Evolutionary conservation across 345 rosid genomes (phyloP).

Genomic region (Pelargonium nanum): DNA sequence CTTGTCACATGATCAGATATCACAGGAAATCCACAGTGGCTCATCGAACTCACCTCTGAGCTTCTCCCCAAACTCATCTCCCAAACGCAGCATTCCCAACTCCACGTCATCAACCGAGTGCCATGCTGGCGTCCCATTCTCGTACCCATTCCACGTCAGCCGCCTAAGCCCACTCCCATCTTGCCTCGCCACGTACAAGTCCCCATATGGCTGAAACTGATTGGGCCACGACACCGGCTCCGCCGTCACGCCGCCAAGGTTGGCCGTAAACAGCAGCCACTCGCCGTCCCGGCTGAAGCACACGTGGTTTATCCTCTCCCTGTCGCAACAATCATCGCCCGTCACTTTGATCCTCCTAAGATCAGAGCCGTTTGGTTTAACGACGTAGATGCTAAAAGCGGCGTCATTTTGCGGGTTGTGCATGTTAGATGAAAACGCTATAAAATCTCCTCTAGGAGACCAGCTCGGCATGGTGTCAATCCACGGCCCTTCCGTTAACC

Average conservation of each 20-base stretch:
- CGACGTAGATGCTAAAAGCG: constrained; percentile 48
- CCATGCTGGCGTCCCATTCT: constrained; percentile 85
- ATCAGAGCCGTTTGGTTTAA: constrained; percentile 62
- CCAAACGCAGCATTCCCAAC: constrained; percentile 20
- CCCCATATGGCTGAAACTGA: constrained; percentile 87
- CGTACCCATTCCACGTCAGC: constrained; percentile 81
- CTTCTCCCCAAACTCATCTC: constrained; percentile 30
- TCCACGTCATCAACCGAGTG: constrained; percentile 23
- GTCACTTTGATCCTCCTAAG: constrained; percentile 48
- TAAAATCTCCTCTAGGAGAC: constrained; percentile 77
- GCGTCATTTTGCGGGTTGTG: constrained; percentile 35
- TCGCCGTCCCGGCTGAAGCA: constrained; percentile 61
- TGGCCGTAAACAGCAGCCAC: constrained; percentile 60
- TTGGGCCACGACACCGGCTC: constrained; percentile 77
- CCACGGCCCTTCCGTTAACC: constrained; percentile 65
- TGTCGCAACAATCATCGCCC: constrained; percentile 34
- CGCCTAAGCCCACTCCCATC: constrained; percentile 64
- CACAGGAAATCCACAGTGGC: constrained; percentile 63
- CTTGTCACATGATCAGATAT: no score
- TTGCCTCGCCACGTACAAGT: constrained; percentile 38
- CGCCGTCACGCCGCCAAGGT: constrained; percentile 49
- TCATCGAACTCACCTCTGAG: constrained; percentile 49
- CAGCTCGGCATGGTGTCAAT: constrained; percentile 82
- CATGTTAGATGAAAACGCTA: constrained; percentile 80
- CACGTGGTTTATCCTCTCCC: constrained; percentile 79